Base-by-base conservation (phyloP, 169 alveolate genomes). In the Cryptosporidium tyzzeri region DNA sequence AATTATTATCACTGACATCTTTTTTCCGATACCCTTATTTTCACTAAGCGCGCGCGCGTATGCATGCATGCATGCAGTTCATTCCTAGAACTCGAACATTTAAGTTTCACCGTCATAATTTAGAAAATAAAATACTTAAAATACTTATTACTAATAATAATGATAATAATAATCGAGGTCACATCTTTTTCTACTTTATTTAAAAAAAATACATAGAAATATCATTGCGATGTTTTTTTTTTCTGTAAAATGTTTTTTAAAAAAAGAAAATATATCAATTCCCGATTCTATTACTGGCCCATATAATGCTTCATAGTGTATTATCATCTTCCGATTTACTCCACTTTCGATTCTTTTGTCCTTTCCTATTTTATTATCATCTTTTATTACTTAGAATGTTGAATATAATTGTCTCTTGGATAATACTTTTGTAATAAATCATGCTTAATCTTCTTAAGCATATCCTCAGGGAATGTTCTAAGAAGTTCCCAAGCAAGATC, bases 401-500 rank as follows among this genome's bases (percentile, higher is more conserved):
- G 89, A 80, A 80, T 80, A 62, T 67, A 80, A 41, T 44, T 62
- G 70, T 71, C 91, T 85, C 86, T 85, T 41, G 91, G 93, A 55
- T 92, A 92, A 58, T 91, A 92, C 69, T 92, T 92, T 65, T 80
- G 89, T 14, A 80, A 41, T 16, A 80, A 48, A 41, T 80, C 92
- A 48, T 51, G 75, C 58, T 95, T 95, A 86, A 98, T 96, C 95
- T 98, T 99, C 96, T 98, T 99, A 67, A 99, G 97, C 97, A 96
- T 96, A 92, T 98, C 99, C 92, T 98, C 99, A 21, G 99, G 99
- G 98, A 98, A 98, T 58, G 97, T 97, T 84, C 99, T 97, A 62
- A 98, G 96, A 41, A 98, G 94, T 71, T 97, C 98, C 99, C 99
- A 97, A 50, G 99, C 99, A 44, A 97, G 96, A 91, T 99, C 99